A percentile compares a stretch with the other conserved stretches of the same genome.
These are phyloP conservation scores for Coemansia sp. DNA, from an alignment of 192 early-diverging fungal species.

Conservation along the genomic window DNA sequence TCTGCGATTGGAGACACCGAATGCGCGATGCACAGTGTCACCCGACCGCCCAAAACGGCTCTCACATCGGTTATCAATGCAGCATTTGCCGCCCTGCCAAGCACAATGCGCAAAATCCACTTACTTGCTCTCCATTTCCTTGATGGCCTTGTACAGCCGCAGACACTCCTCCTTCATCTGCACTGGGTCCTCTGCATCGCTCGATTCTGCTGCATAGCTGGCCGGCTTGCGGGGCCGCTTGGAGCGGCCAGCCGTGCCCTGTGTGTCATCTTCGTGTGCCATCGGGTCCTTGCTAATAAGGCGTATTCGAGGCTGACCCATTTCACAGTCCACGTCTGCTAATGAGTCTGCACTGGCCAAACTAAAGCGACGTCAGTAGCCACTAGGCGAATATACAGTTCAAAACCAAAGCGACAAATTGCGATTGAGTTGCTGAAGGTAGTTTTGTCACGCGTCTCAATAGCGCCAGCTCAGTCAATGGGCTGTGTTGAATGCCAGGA, in stretches of 20 bases:
- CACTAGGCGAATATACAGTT: background rate
- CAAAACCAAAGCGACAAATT: too few species aligned
- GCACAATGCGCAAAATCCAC: constrained; percentile 5
- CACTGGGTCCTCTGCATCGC: constrained; percentile 5
- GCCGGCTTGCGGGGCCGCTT: constrained; percentile 34
- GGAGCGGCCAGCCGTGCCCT: constrained; percentile 12
- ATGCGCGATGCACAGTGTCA: constrained; percentile 4
- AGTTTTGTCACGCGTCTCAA: background rate
- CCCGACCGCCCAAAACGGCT: background rate
- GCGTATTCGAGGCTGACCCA: constrained; percentile 50
- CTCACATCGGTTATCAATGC: background rate
- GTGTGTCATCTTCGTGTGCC: constrained; percentile 18
- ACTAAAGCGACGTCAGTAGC: background rate
- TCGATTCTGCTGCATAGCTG: constrained; percentile 17
- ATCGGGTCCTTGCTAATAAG: constrained; percentile 32
- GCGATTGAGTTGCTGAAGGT: background rate
- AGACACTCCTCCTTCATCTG: constrained; percentile 40
- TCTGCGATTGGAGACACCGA: background rate
- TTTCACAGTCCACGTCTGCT: background rate
- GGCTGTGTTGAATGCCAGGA: background rate
- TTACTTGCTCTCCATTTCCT: constrained; percentile 51
- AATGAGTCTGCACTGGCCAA: background rate
- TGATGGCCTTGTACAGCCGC: constrained; percentile 40
- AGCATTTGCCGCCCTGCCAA: background rate
- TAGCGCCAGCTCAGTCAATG: background rate